A percentile compares a stretch with the other conserved stretches of the same genome.
Conservation (phyloP, 176 grass and related monocot species). For the Pontederia paniculata region DNA sequence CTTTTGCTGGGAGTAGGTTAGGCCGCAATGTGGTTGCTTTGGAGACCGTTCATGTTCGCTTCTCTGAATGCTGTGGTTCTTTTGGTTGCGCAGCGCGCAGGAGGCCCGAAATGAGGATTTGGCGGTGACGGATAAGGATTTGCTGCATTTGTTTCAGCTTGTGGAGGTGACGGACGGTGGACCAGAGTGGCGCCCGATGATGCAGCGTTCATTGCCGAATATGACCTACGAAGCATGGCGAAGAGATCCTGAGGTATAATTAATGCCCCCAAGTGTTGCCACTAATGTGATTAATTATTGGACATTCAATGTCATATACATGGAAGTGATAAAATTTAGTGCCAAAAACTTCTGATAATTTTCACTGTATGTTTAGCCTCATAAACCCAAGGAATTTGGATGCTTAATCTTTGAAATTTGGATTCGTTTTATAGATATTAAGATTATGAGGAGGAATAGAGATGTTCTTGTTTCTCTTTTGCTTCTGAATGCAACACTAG, state of each 20-base stretch:
- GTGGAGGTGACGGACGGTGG: conserved; percentile 66
- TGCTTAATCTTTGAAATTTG: no score
- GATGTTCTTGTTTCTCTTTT: no score
- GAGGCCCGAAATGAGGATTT: conserved; percentile 34
- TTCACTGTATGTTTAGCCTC: no score
- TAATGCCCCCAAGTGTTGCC: no score
- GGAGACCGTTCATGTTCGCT: neutral
- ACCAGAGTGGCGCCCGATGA: conserved; percentile 69
- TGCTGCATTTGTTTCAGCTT: conserved; percentile 52
- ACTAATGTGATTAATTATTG: no score
- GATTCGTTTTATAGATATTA: no score
- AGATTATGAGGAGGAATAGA: no score
- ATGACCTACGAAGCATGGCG: conserved; percentile 79
- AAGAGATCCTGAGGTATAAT: conserved; percentile 55
- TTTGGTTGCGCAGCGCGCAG: conserved; percentile 24
- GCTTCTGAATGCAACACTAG: no score
- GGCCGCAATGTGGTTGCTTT: neutral
- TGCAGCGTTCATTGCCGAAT: conserved; percentile 52
- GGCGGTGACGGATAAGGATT: conserved; percentile 46
- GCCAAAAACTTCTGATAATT: no score
- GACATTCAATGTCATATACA: no score
- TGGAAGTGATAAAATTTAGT: no score
- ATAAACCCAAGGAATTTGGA: no score
- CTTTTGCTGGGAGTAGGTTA: conserved; percentile 26
- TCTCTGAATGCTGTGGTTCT: neutral